These are phyloP conservation scores for Calophaca sinica DNA, from an alignment of 306 rosid species.

Conservation along the genomic window DNA sequence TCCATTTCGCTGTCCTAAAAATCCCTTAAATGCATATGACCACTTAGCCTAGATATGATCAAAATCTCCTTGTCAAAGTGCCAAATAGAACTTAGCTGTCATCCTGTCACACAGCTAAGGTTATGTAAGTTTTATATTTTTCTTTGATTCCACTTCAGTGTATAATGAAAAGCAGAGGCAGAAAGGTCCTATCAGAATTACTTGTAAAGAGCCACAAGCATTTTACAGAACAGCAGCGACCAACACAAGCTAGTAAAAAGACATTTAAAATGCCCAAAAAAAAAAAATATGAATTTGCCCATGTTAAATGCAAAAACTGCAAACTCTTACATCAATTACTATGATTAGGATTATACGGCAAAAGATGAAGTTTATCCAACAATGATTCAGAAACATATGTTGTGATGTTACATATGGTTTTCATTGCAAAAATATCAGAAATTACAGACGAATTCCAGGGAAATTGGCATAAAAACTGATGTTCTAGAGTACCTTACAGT, in stretches of 20 bases:
- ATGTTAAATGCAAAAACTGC: constrained; percentile 6
- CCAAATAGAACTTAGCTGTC: constrained; percentile 3
- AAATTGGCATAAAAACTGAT: constrained; percentile 39
- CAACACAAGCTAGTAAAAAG: constrained; percentile 11
- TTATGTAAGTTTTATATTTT: not conserved
- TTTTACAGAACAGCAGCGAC: constrained; percentile 3
- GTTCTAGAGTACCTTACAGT: constrained; percentile 77
- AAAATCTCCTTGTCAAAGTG: not conserved
- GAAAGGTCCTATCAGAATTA: not conserved
- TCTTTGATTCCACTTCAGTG: not conserved
- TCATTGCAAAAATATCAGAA: constrained; percentile 13
- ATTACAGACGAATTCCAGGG: constrained; percentile 28
- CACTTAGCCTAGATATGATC: constrained; percentile 19
- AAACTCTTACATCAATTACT: constrained; percentile 9
- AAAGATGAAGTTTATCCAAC: constrained; percentile 20
- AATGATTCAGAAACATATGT: constrained; percentile 17
- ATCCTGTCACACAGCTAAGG: constrained; percentile 8
- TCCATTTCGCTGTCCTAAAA: not conserved
- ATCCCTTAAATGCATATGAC: constrained; percentile 3
- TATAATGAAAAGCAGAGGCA: constrained; percentile 5
- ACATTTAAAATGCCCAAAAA: constrained; percentile 23
- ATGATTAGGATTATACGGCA: constrained; percentile 8
- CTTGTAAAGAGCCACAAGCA: constrained; percentile 37
- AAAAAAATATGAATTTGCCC: not conserved
- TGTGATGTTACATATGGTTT: not conserved